phyloP scores from a whole-genome alignment of 2,329 filamentous ascomycete species.

The Pyrenochaeta sp. region DNA sequence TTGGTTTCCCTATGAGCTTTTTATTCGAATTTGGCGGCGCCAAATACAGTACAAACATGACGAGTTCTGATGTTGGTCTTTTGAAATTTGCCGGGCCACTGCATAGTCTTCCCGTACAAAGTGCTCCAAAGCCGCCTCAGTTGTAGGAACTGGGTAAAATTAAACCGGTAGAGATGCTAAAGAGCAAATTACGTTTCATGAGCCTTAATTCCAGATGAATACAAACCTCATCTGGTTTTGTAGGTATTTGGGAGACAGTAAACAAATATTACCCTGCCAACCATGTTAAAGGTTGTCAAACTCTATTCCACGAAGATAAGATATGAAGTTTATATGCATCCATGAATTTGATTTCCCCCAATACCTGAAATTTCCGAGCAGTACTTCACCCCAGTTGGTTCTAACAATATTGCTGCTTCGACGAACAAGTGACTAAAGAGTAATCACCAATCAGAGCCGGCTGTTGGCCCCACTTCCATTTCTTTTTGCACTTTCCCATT shows the following conservation, averaged over 20 bases:
- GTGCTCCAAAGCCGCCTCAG: conserved; percentile 38
- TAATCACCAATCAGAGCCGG: conserved; percentile 6
- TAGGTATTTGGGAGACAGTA: too few relatives aligned
- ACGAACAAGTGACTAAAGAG: too few relatives aligned
- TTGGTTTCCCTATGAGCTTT: conserved; percentile 63
- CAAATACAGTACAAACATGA: conserved; percentile 41
- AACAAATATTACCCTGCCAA: too few relatives aligned
- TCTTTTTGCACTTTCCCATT: conserved; percentile 9
- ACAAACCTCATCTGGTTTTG: too few relatives aligned
- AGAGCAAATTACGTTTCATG: not conserved
- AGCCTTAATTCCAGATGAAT: too few relatives aligned
- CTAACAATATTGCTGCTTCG: too few relatives aligned
- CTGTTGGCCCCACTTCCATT: conserved; percentile 6
- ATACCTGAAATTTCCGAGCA: too few relatives aligned
- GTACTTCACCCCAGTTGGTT: too few relatives aligned
- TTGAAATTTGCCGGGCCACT: conserved; percentile 38
- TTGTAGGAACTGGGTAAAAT: conserved; percentile 21
- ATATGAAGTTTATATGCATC: too few relatives aligned
- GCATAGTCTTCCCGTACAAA: conserved; percentile 32
- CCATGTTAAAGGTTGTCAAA: too few relatives aligned
- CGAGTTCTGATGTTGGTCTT: conserved; percentile 36
- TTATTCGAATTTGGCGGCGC: conserved; percentile 44
- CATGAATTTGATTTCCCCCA: too few relatives aligned
- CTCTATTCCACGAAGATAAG: too few relatives aligned
- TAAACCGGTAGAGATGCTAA: not conserved